Base-by-base conservation (phyloP, 495 filamentous ascomycete genomes). In the Jackrogersella multiformis region DNA sequence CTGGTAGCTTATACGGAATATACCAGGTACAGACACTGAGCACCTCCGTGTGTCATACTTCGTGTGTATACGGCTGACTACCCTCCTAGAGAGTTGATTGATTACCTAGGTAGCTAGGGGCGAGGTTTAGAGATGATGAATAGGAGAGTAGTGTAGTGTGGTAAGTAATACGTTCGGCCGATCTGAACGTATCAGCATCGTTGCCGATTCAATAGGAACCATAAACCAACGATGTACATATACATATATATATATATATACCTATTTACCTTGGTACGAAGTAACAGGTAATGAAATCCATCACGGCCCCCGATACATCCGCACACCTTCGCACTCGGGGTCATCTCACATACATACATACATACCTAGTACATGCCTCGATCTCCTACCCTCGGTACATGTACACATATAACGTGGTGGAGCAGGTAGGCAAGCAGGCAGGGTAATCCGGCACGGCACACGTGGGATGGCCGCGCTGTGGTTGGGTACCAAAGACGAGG, bases 401-500 rank as follows among this genome's bases (percentile, higher is more conserved):
- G 38, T n/a, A 12, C 10, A n/a, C 20, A 36, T 6, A 23, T 16
- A 2, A n/a, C n/a, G 56, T 42, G 39, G 38, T 21, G 64, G 56
- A 16, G 39, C 13, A 9, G 36, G 36, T 15, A 16, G 36, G 36
- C 1, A 15, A 15, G n/a, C 13, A 1, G 5, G 38, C 10, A 12
- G 13, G 13, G 35, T 44, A 49, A 21, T 42, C 39, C 42, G 45
- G 34, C 35, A 56, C 60, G 32, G 30, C 16, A 60, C 60, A 64
- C 66, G 66, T 64, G 66, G 56, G 55, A 49, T 39, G 56, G 44
- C 52, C 55, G 56, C 51, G 56, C 23, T 35, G 7, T 56, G 56
- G 60, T 65, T 64, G 60, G 64, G 42, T 64, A 64, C 66, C 66
- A 56, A 56, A 45, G 49, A 46, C 34, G 46, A 38, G 28, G 28